Evolutionary conservation across 2,329 filamentous ascomycete genomes (phyloP).

Genomic region (Xylaria sp.): DNA sequence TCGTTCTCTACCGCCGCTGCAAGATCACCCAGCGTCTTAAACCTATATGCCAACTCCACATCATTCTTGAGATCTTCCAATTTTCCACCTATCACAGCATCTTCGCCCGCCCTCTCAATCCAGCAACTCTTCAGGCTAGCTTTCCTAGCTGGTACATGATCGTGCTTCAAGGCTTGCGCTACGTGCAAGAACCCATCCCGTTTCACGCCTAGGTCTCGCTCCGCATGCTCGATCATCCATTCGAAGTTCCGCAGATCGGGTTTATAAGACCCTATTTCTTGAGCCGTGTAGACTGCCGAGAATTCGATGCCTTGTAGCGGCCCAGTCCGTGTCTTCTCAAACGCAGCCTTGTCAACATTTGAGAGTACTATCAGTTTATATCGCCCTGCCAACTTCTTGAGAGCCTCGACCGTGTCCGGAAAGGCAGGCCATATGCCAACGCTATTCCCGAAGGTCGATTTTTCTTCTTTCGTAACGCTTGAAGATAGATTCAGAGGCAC

Average conservation of each 20-base stretch:
- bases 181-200: slow-evolving; percentile 62
- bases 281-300: slow-evolving; percentile 72
- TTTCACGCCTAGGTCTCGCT: slow-evolving; percentile 64
- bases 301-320: slow-evolving; percentile 62
- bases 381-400: slow-evolving; percentile 58
- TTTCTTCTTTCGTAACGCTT: slow-evolving; percentile 47
- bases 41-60: slow-evolving; percentile 63
- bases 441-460: slow-evolving; percentile 58
- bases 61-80: slow-evolving; percentile 31
- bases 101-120: slow-evolving; percentile 58
- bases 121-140: slow-evolving; percentile 67
- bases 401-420: slow-evolving; percentile 64
- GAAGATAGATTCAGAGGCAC: slow-evolving; percentile 47
- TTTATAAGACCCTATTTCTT: slow-evolving; percentile 78
- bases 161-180: slow-evolving; percentile 75
- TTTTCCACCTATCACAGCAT: slow-evolving; percentile 56
- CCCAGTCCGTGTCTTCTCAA: slow-evolving; percentile 55
- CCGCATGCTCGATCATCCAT: slow-evolving; percentile 66
- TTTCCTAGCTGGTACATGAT: slow-evolving; percentile 72
- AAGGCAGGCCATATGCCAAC: slow-evolving; percentile 67
- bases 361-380: slow-evolving; percentile 70
- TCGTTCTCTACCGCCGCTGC: slow-evolving; percentile 61
- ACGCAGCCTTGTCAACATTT: slow-evolving; percentile 67
- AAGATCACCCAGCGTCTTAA: slow-evolving; percentile 68
- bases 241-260: slow-evolving; percentile 73